phyloP scores from a whole-genome alignment of 345 rosid species.

The Acer yangbiense region DNA sequence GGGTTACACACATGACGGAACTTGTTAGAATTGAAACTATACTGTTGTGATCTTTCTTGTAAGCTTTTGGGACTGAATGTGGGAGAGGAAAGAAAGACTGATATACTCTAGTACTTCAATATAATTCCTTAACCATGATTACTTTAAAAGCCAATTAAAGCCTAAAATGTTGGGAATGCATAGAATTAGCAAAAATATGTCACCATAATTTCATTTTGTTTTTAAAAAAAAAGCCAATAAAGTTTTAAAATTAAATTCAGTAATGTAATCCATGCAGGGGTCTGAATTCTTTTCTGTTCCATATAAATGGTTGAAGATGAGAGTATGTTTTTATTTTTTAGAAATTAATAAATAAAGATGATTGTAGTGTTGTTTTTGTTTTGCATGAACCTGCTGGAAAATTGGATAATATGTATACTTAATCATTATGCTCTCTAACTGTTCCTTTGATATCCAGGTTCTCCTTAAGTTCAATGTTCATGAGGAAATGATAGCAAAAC shows the following conservation, averaged over 20 bases:
- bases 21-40: not conserved
- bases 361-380: not conserved
- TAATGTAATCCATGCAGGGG: not conserved
- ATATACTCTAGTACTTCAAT: not conserved
- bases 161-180: not conserved
- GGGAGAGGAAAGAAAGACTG: not conserved
- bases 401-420: not conserved
- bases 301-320: not conserved
- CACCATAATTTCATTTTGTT: not conserved
- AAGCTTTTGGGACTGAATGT: not conserved
- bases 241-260: not conserved
- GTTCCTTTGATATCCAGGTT: constrained; percentile 50
- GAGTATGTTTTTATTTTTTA: too few species aligned
- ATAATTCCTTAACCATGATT: not conserved
- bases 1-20: not conserved
- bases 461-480: constrained; percentile 93
- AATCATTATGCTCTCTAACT: not conserved
- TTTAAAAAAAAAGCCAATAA: too few species aligned
- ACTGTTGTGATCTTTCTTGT: not conserved
- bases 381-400: not conserved
- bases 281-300: not conserved
- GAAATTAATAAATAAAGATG: not conserved
- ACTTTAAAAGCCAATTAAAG: not conserved
- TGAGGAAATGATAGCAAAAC: constrained; percentile 86
- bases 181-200: not conserved